Percentiles rank a stretch among this genome's conserved stretches.
Evolutionary conservation across 805 yeast genomes (phyloP).

Genomic region (Yamadazyma takamatsuzukensis): DNA sequence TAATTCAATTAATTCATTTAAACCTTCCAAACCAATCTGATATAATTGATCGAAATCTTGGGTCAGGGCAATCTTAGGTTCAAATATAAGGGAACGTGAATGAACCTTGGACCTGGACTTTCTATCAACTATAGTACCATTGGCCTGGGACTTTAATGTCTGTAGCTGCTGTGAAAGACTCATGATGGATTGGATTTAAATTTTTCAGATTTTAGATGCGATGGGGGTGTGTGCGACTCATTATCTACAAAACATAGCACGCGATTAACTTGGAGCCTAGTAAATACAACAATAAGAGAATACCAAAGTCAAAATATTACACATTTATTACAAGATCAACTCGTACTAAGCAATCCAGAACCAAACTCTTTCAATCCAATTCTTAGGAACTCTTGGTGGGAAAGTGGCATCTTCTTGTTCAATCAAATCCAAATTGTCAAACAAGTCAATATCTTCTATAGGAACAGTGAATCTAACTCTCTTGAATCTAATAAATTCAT

Average conservation of each 20-base stretch:
- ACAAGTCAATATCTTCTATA: conserved; percentile 55
- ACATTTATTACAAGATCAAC: not conserved
- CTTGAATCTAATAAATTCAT: conserved; percentile 28
- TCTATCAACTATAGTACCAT: conserved; percentile 79
- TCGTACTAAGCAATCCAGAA: conserved; percentile 41
- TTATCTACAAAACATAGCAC: no score
- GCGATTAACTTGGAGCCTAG: no score
- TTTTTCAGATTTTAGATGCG: conserved; percentile 6
- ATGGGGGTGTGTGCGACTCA: no score
- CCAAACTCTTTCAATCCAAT: conserved; percentile 43
- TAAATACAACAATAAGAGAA: no score
- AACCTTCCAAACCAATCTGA: conserved; percentile 68
- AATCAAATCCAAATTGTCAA: conserved; percentile 56
- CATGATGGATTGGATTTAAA: conserved; percentile 18
- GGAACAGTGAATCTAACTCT: conserved; percentile 42
- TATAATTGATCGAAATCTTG: conserved; percentile 87
- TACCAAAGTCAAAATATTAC: no score
- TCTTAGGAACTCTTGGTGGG: conserved; percentile 37
- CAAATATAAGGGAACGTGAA: conserved; percentile 82
- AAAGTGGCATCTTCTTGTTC: conserved; percentile 49
- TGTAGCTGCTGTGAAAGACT: conserved; percentile 78
- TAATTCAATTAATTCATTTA: conserved; percentile 63
- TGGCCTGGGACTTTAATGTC: conserved; percentile 58
- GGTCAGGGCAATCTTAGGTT: conserved; percentile 83
- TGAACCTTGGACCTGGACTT: conserved; percentile 84